Evolutionary conservation across 2,329 filamentous ascomycete species (phyloP), one percentile per base, ranked within the genome.

Genomic region (Tolypocladium tropicale): DNA sequence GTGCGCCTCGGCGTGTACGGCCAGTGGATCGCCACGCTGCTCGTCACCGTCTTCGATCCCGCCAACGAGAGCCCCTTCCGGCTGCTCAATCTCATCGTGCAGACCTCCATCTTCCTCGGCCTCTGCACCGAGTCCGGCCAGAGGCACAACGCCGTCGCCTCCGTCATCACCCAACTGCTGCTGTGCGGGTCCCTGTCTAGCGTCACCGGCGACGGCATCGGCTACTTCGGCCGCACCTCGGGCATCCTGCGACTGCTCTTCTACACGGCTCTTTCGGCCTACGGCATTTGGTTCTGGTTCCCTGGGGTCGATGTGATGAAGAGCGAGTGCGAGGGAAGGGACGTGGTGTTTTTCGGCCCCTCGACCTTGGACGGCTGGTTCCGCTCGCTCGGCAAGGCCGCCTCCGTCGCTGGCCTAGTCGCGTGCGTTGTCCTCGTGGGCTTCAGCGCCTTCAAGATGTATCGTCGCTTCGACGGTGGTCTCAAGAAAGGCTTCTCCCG

Each of bases 21-120:
- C 21, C 64, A 65, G 46, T 65, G 64, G 64, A 33, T 55, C 4
- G 62, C 64, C 9, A 64, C 61, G 1, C 62, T 64, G 37, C 56
- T 65, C 37, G 54, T 60, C 2, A 64, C 63, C 21, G 53, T 65
- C 51, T 64, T 65, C 36, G 62, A 62, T 16, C 57, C 59, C 34
- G 51, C 51, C 28, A 59, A 60, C 52, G 64, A 64, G 53, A 39
- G 51, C 56, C 55, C 55, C 33, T 58, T 63, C 30, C 62, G 63
- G 55, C 63, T 67, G 51, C 62, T 67, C 57, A 67, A 68, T 48
- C 63, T 66, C 56, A 65, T 68, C 57, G 64, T 68, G 58, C 60
- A 65, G 56, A 61, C 61, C 18, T 60, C 62, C 53, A 62, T 67
- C 48, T 63, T 63, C 34, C 59, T 66, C 48, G 67, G 67, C 37